These are phyloP conservation scores for Fusarium citri DNA, from an alignment of 2,329 filamentous ascomycete genomes.

Conservation along the genomic window DNA sequence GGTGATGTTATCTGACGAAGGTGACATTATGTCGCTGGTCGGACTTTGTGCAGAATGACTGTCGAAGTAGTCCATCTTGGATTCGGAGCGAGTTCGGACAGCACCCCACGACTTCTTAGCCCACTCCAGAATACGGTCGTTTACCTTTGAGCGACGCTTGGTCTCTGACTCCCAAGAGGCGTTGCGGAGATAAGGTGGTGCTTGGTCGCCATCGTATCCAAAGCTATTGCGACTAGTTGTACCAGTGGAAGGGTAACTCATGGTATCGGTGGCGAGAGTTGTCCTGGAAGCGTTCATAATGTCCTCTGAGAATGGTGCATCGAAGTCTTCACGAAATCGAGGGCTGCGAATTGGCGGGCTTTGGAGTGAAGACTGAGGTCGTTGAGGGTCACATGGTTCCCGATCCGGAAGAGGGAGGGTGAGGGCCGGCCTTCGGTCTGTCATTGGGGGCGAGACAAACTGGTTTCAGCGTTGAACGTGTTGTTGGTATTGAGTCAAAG, in stretches of 20 bases:
- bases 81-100: conserved; percentile 42
- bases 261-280: conserved; percentile 44
- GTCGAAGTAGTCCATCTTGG: conserved; percentile 42
- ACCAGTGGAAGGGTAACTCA: conserved; percentile 43
- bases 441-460: conserved; percentile 40
- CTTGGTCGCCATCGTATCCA: conserved; percentile 41
- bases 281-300: conserved; percentile 50
- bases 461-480: conserved; percentile 19
- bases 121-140: conserved; percentile 51
- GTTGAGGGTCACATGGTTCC: conserved; percentile 38
- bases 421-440: conserved; percentile 46
- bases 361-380: conserved; percentile 34
- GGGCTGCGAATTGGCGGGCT: conserved; percentile 46
- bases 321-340: conserved; percentile 54
- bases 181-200: conserved; percentile 41
- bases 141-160: conserved; percentile 48
- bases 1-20: conserved; percentile 32
- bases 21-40: conserved; percentile 32
- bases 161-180: conserved; percentile 47
- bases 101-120: conserved; percentile 50
- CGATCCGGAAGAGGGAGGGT: conserved; percentile 44
- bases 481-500: neutral
- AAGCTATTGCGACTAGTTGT: conserved; percentile 44
- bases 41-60: conserved; percentile 23
- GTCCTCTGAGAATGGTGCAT: conserved; percentile 53